These are phyloP conservation scores for Artemisia annua DNA, from an alignment of 129 eudicot genomes.

Conservation along the genomic window DNA sequence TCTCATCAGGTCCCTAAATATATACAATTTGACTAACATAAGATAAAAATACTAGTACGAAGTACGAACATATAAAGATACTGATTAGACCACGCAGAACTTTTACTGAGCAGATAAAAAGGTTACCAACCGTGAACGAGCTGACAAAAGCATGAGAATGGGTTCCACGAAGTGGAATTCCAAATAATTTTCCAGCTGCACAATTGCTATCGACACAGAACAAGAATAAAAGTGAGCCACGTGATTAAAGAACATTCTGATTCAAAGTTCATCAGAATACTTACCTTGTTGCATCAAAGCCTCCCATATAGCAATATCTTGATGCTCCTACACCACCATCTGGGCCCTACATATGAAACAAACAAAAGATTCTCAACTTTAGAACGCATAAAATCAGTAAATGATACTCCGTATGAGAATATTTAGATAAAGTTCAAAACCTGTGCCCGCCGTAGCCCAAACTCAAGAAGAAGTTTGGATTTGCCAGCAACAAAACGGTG, in stretches of 20 bases:
- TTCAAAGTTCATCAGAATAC: slow-evolving; percentile 7
- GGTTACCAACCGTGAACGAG: slow-evolving; percentile 67
- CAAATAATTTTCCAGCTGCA: slow-evolving; percentile 96
- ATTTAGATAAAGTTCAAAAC: slow-evolving; percentile 28
- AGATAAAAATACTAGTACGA: background rate
- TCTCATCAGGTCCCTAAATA: slow-evolving; percentile 91
- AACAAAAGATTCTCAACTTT: background rate
- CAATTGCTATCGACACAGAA: slow-evolving; percentile 70
- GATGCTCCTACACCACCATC: slow-evolving; percentile 99
- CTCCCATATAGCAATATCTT: slow-evolving; percentile 95
- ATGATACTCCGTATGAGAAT: no score
- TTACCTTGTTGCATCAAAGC: slow-evolving; percentile 98
- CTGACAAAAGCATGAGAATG: slow-evolving; percentile 99
- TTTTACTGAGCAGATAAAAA: slow-evolving; percentile 14
- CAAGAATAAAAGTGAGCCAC: slow-evolving; percentile 2
- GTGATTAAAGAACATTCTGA: background rate
- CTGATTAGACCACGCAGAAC: background rate
- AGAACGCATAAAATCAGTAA: background rate
- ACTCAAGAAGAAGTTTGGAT: slow-evolving; percentile 85
- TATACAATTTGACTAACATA: slow-evolving; percentile 16
- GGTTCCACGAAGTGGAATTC: slow-evolving; percentile 96
- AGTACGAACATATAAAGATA: background rate
- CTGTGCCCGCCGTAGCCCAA: slow-evolving; percentile 98
- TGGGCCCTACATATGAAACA: slow-evolving; percentile 59
- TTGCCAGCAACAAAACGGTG: slow-evolving; percentile 98